These are phyloP conservation scores for Trichomonas tenax DNA, from an alignment of 208 protist genomes.

Conservation along the genomic window DNA sequence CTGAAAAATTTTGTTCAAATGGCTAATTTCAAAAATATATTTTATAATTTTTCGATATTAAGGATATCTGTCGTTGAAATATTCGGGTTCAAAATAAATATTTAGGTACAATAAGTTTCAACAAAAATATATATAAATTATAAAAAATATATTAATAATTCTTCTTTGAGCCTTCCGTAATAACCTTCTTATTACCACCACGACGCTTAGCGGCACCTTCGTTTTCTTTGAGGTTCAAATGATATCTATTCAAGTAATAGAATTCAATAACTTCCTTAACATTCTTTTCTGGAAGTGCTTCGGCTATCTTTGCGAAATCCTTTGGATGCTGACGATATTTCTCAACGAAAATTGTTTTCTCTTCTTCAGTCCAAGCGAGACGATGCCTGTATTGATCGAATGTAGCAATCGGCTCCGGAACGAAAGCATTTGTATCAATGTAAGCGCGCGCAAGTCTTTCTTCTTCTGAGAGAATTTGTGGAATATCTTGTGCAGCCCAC, in stretches of 20 bases:
- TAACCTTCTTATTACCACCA: background rate
- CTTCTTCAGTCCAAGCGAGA: slow-evolving; percentile 2
- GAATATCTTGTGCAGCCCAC: background rate
- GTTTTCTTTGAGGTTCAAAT: background rate
- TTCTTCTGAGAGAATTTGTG: background rate
- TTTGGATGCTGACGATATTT: slow-evolving; percentile 13
- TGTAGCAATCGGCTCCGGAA: background rate
- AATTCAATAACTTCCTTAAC: slow-evolving; percentile 4
- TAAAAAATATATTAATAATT: background rate
- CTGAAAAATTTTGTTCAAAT: no score
- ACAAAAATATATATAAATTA: background rate
- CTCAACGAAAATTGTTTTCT: background rate
- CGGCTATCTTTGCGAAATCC: background rate
- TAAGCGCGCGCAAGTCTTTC: background rate
- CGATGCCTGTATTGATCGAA: background rate
- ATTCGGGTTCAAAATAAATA: no score
- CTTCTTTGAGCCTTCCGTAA: slow-evolving; percentile 7
- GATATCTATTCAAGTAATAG: slow-evolving; percentile 11
- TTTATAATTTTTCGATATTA: no score
- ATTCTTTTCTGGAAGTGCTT: background rate
- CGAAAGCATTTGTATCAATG: background rate
- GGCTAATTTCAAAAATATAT: no score
- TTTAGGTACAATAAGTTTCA: background rate
- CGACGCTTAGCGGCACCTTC: background rate
- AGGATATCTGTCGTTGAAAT: no score